Percentiles rank a stretch among this genome's conserved stretches.
These are phyloP conservation scores for Atractiella rhizophila DNA, from an alignment of 768 basidiomycete genomes.

Conservation along the genomic window DNA sequence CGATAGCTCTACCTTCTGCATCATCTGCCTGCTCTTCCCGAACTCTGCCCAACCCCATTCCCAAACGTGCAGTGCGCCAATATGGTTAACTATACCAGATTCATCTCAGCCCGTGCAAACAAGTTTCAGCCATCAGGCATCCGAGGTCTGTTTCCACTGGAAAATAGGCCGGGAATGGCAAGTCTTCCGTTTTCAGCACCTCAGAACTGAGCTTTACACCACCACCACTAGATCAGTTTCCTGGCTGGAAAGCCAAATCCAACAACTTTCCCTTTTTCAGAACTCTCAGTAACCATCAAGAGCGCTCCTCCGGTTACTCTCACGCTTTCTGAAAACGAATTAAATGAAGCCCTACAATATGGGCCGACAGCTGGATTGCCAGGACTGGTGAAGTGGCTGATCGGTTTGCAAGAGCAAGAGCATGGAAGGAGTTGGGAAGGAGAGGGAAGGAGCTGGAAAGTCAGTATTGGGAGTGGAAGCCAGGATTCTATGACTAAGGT, in stretches of 20 bases:
- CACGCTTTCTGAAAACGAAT: slow-evolving; percentile 33
- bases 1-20: too few relatives aligned
- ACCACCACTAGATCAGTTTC: slow-evolving; percentile 35
- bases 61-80: not conserved
- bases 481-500: slow-evolving; percentile 81
- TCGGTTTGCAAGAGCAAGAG: slow-evolving; percentile 39
- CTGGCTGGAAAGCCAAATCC: slow-evolving; percentile 81
- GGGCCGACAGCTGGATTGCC: slow-evolving; percentile 43
- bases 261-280: slow-evolving; percentile 56
- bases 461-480: slow-evolving; percentile 56
- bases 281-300: slow-evolving; percentile 23
- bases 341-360: slow-evolving; percentile 48
- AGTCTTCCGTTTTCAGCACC: slow-evolving; percentile 4
- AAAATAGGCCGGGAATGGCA: slow-evolving; percentile 38
- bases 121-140: slow-evolving; percentile 16
- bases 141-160: slow-evolving; percentile 46
- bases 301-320: slow-evolving; percentile 21
- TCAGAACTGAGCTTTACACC: not conserved
- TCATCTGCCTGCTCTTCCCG: too few relatives aligned
- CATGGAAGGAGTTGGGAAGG: slow-evolving; percentile 38
- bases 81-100: slow-evolving; percentile 9
- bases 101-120: slow-evolving; percentile 4
- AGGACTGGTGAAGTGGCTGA: slow-evolving; percentile 39
- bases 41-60: too few relatives aligned
- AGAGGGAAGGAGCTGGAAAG: slow-evolving; percentile 37